Base-by-base conservation (phyloP, 2,329 filamentous ascomycete genomes). In the Microthyrium microscopicum region DNA sequence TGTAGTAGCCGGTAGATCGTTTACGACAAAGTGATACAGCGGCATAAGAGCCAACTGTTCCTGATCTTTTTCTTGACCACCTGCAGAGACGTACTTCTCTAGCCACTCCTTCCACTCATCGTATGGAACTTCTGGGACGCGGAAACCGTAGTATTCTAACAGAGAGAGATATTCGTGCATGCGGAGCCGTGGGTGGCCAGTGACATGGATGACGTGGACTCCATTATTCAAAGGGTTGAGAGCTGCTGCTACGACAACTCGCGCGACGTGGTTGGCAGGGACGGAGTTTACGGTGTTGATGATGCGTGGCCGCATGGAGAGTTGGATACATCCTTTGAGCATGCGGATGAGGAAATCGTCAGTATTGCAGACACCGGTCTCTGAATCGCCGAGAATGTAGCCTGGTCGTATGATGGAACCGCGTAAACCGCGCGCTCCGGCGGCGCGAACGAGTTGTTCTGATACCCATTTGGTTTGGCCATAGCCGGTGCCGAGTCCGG, bases 281-380 rank as follows among this genome's bases (percentile, higher is more conserved):
- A 93, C 79, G 53, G 77, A 73, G 59, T 94, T 95, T 54, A 94
- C 73, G 0, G 82, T 81, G 60, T 93, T 95, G 51, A 64, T 56
- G 44, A 94, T 91, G 43, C 70, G 66, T 1, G 85, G 87, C 1
- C 82, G 67, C 3, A 66, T 64, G 3, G 60, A 60, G 3, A 94
- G 63, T 54, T 95, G 85, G 32, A 92, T 62, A 46, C 83, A 92
- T 37, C 83, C 85, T 59, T 94, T 93, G 36, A 77, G 59, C 57
- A 94, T 71, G 25, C 87, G 73, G 42, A 93, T 69, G 5, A 95
- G 59, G 61, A 94, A 95, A 55, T 94, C 87, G 48, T 95, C 87
- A 1, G 75, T 85, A 52, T 82, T 51, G 60, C 78, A 40, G 70
- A 69, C 60, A 33, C 85, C 85, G 9, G 68, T 73, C 28, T 62